Conservation (phyloP, 495 filamentous ascomycete species). For the Hypoxylon fragiforme region DNA sequence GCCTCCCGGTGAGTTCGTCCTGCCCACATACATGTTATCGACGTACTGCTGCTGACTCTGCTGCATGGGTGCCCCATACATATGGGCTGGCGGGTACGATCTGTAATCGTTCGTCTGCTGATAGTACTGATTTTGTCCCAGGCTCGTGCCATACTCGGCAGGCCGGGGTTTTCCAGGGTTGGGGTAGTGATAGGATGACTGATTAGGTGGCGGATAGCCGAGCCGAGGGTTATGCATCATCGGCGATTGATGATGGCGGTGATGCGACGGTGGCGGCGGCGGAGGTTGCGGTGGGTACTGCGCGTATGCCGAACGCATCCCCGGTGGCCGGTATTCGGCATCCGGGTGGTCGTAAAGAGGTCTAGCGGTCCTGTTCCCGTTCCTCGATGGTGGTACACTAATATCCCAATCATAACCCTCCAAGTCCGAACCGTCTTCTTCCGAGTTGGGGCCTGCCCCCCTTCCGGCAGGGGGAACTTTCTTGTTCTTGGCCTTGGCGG, state of each 20-base stretch:
- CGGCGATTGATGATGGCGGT: conserved; percentile 34
- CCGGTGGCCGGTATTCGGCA: conserved; percentile 41
- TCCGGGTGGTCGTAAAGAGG: conserved; percentile 38
- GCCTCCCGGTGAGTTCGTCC: conserved; percentile 43
- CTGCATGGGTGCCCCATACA: conserved; percentile 5
- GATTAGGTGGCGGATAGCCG: conserved; percentile 45
- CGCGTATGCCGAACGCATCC: conserved; percentile 33
- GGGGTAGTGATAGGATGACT: conserved; percentile 62
- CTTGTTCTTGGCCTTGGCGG: conserved; percentile 67
- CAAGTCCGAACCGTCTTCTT: conserved; percentile 44
- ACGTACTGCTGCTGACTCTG: conserved; percentile 17
- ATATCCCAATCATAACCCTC: conserved; percentile 42
- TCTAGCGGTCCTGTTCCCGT: conserved; percentile 36
- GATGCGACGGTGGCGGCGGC: neutral
- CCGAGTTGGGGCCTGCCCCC: conserved; percentile 29
- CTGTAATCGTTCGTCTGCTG: conserved; percentile 47
- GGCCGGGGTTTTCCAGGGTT: conserved; percentile 66
- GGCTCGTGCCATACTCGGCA: conserved; percentile 53
- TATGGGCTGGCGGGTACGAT: conserved; percentile 24
- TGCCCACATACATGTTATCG: conserved; percentile 49
- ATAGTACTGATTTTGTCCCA: conserved; percentile 63
- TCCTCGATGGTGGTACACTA: conserved; percentile 34
- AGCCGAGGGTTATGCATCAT: conserved; percentile 37
- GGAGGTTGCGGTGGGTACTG: conserved; percentile 5
- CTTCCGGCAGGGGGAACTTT: conserved; percentile 4